Evolutionary conservation across 2,329 filamentous ascomycete species (phyloP).

Genomic region (Aspergillus aculeatinus): DNA sequence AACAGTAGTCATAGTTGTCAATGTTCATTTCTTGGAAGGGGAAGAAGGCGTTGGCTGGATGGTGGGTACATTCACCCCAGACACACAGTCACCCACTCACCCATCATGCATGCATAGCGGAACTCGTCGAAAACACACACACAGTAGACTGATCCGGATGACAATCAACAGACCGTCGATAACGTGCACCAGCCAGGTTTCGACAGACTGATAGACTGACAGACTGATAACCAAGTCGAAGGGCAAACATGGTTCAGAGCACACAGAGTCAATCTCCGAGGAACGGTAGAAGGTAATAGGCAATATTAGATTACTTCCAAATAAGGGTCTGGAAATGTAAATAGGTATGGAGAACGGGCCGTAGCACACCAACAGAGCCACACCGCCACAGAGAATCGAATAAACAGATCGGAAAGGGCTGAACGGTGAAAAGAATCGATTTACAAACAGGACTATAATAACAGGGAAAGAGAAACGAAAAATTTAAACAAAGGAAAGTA

Average conservation of each 20-base stretch:
- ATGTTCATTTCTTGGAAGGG: too few species aligned
- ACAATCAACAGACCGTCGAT: background rate
- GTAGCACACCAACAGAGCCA: background rate
- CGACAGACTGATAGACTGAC: too few species aligned
- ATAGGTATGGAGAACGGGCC: background rate
- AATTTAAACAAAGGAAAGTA: slow-evolving; percentile 26
- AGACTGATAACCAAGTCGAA: background rate
- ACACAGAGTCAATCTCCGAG: background rate
- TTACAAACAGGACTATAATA: slow-evolving; percentile 21
- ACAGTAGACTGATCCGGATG: background rate
- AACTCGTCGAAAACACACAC: too few species aligned
- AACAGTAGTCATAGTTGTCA: too few species aligned
- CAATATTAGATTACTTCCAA: slow-evolving; percentile 10
- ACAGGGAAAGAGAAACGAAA: slow-evolving; percentile 16
- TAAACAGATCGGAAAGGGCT: background rate
- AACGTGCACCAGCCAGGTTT: too few species aligned
- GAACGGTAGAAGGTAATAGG: background rate
- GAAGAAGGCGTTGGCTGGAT: too few species aligned
- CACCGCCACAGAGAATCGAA: background rate
- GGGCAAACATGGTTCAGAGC: background rate
- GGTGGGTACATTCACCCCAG: too few species aligned
- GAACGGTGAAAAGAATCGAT: slow-evolving; percentile 11
- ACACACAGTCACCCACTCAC: background rate
- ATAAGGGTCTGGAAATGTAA: slow-evolving; percentile 1
- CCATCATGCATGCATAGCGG: background rate